These are phyloP conservation scores for Geum urbanum DNA, from an alignment of 306 rosid species.

Conservation along the genomic window DNA sequence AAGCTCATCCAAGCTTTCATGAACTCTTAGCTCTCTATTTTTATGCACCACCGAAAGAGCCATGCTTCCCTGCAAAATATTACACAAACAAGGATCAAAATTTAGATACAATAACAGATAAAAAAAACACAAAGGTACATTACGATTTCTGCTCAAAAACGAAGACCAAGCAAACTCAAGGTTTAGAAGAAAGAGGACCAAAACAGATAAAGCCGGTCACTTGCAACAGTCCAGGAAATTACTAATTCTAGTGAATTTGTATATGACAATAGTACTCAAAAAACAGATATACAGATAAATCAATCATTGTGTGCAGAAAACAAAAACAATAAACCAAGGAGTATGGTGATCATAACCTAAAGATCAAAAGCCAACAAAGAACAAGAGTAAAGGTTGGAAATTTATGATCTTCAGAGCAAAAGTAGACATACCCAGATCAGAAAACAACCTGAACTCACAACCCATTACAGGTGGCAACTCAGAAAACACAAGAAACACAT, in stretches of 20 bases:
- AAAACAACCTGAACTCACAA: conserved; percentile 34
- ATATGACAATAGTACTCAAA: conserved; percentile 7
- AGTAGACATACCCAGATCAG: conserved; percentile 47
- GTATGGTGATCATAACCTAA: conserved; percentile 26
- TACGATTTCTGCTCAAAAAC: background rate
- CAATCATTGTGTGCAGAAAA: conserved; percentile 29
- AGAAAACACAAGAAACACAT: conserved; percentile 20
- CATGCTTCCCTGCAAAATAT: conserved; percentile 44
- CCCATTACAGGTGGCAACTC: conserved; percentile 26
- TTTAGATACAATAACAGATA: conserved; percentile 12
- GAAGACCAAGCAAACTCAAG: conserved; percentile 9
- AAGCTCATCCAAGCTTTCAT: conserved; percentile 88
- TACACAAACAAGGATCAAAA: conserved; percentile 14
- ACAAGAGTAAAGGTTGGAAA: conserved; percentile 21
- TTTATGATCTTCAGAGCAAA: conserved; percentile 23
- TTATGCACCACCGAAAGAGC: conserved; percentile 49
- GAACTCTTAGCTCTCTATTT: conserved; percentile 62
- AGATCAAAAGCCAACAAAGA: conserved; percentile 31
- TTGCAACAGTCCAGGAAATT: conserved; percentile 22
- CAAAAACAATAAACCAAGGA: conserved; percentile 30
- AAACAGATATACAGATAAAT: conserved; percentile 14
- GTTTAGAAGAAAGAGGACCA: conserved; percentile 14
- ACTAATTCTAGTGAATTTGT: conserved; percentile 15
- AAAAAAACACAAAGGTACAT: background rate
- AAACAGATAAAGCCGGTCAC: conserved; percentile 17